Conservation (phyloP, 2,329 filamentous ascomycete species). For the Verticillium alfalfae region DNA sequence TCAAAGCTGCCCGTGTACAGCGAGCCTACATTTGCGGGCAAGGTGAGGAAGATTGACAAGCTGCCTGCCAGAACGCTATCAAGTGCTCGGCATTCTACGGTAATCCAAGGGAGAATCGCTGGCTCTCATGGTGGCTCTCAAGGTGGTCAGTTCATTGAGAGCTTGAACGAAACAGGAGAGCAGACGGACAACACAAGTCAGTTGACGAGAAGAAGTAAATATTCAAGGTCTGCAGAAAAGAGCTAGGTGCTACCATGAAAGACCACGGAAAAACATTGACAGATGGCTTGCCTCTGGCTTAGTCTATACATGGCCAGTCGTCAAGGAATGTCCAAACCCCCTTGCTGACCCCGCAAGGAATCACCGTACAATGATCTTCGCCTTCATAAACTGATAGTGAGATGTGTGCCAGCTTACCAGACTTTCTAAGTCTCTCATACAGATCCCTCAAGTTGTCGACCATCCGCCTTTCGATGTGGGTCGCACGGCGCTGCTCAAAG, state of each 20-base stretch:
- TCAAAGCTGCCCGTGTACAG: too few relatives aligned
- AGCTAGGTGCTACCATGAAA: too few relatives aligned
- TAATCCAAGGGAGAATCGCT: too few relatives aligned
- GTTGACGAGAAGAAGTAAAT: constrained; percentile 1
- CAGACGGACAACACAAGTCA: too few relatives aligned
- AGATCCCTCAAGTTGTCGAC: constrained; percentile 18
- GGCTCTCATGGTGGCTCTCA: too few relatives aligned
- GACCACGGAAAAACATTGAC: background rate
- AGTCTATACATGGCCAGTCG: constrained; percentile 7
- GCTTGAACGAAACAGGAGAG: too few relatives aligned
- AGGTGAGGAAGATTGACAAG: too few relatives aligned
- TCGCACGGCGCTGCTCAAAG: constrained; percentile 17
- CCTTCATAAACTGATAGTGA: constrained; percentile 15
- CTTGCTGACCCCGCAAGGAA: constrained; percentile 19
- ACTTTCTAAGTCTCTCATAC: constrained; percentile 9
- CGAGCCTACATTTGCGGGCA: too few relatives aligned
- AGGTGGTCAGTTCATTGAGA: too few relatives aligned
- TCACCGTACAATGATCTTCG: constrained; percentile 25
- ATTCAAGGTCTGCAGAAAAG: background rate
- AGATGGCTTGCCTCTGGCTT: background rate
- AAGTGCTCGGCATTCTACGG: too few relatives aligned
- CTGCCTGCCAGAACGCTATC: too few relatives aligned
- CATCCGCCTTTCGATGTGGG: constrained; percentile 15
- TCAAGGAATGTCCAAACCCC: constrained; percentile 11
- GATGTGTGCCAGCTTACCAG: constrained; percentile 9